A percentile compares a stretch with the other conserved stretches of the same genome.
These are phyloP conservation scores for Ploettnerulaceae sp. DNA, from an alignment of 2,329 filamentous ascomycete genomes.

Conservation along the genomic window DNA sequence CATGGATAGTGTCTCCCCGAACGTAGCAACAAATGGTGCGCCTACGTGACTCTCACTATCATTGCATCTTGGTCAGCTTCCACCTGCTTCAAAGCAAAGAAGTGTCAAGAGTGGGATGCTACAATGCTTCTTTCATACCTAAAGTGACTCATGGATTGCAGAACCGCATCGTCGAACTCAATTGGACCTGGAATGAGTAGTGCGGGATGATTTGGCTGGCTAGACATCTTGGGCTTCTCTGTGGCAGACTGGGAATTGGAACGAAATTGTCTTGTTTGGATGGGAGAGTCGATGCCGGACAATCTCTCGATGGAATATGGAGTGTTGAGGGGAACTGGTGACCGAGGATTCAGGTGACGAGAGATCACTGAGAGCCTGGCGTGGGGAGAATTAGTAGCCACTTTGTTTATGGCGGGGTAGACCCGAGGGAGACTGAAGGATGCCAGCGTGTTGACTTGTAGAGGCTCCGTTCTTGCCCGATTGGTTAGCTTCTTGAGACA, in stretches of 20 bases:
- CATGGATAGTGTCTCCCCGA: slow-evolving; percentile 83
- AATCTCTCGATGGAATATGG: slow-evolving; percentile 27
- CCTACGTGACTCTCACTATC: slow-evolving; percentile 88
- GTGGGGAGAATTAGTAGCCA: slow-evolving; percentile 21
- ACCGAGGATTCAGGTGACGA: slow-evolving; percentile 35
- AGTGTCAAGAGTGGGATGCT: background rate
- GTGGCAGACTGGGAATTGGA: slow-evolving; percentile 17
- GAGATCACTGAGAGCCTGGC: slow-evolving; percentile 37
- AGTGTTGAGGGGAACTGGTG: slow-evolving; percentile 32
- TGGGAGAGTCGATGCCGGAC: slow-evolving; percentile 23
- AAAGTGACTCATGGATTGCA: slow-evolving; percentile 92
- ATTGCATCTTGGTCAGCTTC: slow-evolving; percentile 16
- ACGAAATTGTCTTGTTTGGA: slow-evolving; percentile 18
- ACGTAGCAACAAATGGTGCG: slow-evolving; percentile 79
- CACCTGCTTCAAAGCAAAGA: background rate
- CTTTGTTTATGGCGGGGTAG: slow-evolving; percentile 26
- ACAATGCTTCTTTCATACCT: slow-evolving; percentile 51
- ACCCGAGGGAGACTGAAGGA: slow-evolving; percentile 17
- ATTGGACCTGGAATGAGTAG: slow-evolving; percentile 96
- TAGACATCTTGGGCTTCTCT: slow-evolving; percentile 46
- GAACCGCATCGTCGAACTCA: slow-evolving; percentile 95
- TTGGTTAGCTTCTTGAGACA: slow-evolving; percentile 11
- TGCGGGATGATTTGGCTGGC: slow-evolving; percentile 59
- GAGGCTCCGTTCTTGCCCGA: slow-evolving; percentile 16
- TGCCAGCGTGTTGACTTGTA: slow-evolving; percentile 17